phyloP scores from a whole-genome alignment of 2,329 filamentous ascomycete species.

The Colletotrichum godetiae region DNA sequence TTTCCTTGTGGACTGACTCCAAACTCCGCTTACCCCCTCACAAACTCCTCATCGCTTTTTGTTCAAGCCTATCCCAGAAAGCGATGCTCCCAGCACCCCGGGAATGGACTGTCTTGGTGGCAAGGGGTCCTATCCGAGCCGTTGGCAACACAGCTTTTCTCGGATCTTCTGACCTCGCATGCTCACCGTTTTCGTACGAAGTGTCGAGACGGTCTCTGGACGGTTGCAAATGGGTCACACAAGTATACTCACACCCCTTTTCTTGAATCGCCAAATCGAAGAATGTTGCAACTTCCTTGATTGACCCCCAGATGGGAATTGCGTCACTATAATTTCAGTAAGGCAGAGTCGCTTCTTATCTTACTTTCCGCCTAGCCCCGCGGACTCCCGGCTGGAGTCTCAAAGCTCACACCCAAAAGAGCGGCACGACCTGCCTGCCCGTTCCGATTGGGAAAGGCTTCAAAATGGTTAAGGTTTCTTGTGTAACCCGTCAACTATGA shows the following conservation, averaged over 20 bases:
- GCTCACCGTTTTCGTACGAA: constrained; percentile 7
- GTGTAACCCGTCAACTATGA: constrained; percentile 5
- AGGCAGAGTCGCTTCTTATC: not conserved
- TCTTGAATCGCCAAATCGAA: not conserved
- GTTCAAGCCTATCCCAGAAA: not conserved
- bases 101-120: not conserved
- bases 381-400: not conserved
- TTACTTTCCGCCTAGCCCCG: not conserved
- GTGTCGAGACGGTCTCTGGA: not conserved
- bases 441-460: not conserved
- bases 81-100: not conserved
- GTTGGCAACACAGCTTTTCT: not conserved
- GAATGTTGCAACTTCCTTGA: not conserved
- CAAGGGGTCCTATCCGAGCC: not conserved
- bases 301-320: not conserved
- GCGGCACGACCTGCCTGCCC: not conserved
- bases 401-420: not conserved
- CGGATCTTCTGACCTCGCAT: constrained; percentile 15
- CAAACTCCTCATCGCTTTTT: not conserved
- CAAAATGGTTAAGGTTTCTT: not conserved
- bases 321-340: not conserved
- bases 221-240: not conserved
- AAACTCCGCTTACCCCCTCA: not conserved
- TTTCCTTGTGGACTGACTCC: not conserved
- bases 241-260: not conserved